phyloP scores from a whole-genome alignment of 2,329 filamentous ascomycete species.

The Massarina eburnea region DNA sequence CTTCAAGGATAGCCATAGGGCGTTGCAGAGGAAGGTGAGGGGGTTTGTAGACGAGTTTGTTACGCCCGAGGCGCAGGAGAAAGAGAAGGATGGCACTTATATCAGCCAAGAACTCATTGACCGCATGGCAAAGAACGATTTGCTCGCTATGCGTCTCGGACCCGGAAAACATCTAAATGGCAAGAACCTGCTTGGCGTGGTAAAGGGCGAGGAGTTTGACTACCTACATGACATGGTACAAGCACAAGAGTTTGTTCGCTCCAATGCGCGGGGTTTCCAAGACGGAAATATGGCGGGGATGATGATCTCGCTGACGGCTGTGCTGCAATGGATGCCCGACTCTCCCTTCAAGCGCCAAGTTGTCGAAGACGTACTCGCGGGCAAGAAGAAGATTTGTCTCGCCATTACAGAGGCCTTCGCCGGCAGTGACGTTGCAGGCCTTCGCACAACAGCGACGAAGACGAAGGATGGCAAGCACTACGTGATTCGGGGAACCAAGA shows the following conservation, averaged over 20 bases:
- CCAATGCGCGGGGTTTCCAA: constrained; percentile 76
- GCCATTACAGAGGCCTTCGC: constrained; percentile 90
- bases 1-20: constrained; percentile 73
- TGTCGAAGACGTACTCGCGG: constrained; percentile 71
- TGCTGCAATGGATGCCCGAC: constrained; percentile 76
- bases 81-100: constrained; percentile 72
- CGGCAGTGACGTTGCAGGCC: constrained; percentile 76
- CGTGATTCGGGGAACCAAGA: constrained; percentile 70
- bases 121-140: constrained; percentile 70
- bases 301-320: constrained; percentile 77
- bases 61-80: constrained; percentile 72
- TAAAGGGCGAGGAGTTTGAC: constrained; percentile 77
- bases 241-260: constrained; percentile 70
- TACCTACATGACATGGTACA: constrained; percentile 84
- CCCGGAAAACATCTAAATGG: constrained; percentile 81
- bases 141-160: constrained; percentile 80
- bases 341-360: constrained; percentile 66
- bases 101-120: constrained; percentile 73
- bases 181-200: constrained; percentile 67
- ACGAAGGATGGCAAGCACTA: constrained; percentile 53
- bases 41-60: constrained; percentile 73
- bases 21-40: constrained; percentile 69
- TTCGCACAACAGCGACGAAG: constrained; percentile 69
- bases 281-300: constrained; percentile 88
- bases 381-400: constrained; percentile 85